Conservation (phyloP, 2,329 filamentous ascomycete species). For the Didymella pomorum region DNA sequence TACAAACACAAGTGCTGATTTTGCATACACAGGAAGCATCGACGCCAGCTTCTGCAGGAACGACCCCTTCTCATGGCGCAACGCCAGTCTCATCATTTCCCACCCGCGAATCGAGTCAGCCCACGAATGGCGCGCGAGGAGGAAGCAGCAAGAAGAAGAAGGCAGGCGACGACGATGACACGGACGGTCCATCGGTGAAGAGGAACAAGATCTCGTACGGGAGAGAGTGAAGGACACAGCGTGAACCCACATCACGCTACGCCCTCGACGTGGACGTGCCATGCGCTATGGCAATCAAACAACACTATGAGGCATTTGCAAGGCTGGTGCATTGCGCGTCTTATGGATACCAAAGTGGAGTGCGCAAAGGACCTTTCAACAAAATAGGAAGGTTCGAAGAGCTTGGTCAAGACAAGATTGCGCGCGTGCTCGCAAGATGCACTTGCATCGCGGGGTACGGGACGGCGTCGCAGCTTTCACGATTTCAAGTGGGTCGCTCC, state of each 20-base stretch:
- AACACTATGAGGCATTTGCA: slow-evolving; percentile 18
- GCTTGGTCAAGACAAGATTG: slow-evolving; percentile 17
- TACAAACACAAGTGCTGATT: slow-evolving; percentile 23
- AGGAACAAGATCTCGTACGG: slow-evolving; percentile 61
- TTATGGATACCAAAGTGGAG: slow-evolving; percentile 33
- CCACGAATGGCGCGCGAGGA: slow-evolving; percentile 46
- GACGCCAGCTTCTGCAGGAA: slow-evolving; percentile 49
- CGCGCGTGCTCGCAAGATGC: slow-evolving; percentile 19
- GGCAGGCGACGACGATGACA: slow-evolving; percentile 56
- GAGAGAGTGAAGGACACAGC: slow-evolving; percentile 49
- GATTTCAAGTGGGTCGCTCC: slow-evolving; percentile 34
- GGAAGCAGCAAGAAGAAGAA: slow-evolving; percentile 58
- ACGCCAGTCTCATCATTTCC: slow-evolving; percentile 58
- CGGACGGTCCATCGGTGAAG: slow-evolving; percentile 56
- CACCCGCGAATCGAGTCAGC: slow-evolving; percentile 56
- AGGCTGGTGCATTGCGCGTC: slow-evolving; percentile 34
- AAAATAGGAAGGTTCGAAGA: slow-evolving; percentile 31
- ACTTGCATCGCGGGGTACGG: slow-evolving; percentile 34
- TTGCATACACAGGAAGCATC: slow-evolving; percentile 47
- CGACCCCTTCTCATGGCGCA: slow-evolving; percentile 57
- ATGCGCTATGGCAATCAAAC: slow-evolving; percentile 17
- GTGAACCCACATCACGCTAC: slow-evolving; percentile 6
- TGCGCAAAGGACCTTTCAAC: slow-evolving; percentile 22
- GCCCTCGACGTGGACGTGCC: slow-evolving; percentile 5
- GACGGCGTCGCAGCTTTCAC: slow-evolving; percentile 27